These are phyloP conservation scores for Gorgonomyces haynaldii DNA, from an alignment of 192 early-diverging fungal genomes.

Conservation along the genomic window DNA sequence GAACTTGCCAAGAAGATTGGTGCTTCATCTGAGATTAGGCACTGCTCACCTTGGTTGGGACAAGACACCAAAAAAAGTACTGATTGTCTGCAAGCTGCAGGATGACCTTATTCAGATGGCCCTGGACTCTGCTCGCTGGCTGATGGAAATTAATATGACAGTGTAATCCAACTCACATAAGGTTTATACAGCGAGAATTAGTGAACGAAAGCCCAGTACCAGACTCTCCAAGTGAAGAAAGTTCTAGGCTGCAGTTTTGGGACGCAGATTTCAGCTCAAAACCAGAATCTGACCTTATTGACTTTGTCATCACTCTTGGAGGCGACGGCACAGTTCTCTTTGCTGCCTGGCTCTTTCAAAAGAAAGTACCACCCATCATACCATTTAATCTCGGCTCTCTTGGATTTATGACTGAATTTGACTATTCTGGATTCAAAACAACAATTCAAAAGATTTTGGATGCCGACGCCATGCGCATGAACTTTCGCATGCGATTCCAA, in stretches of 20 bases:
- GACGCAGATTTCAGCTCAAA: constrained; percentile 8
- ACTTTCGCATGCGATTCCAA: constrained; percentile 76
- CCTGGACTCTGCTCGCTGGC: constrained; percentile 24
- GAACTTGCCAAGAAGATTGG: constrained; percentile 42
- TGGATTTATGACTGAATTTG: constrained; percentile 89
- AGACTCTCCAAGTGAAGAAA: background rate
- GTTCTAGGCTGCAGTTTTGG: constrained; percentile 12
- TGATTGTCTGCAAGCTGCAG: constrained; percentile 35
- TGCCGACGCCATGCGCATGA: constrained; percentile 59
- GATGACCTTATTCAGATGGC: constrained; percentile 28
- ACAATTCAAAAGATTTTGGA: constrained; percentile 45
- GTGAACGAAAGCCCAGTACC: background rate
- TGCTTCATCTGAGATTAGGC: constrained; percentile 13
- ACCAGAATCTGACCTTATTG: constrained; percentile 21
- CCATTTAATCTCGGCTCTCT: constrained; percentile 88
- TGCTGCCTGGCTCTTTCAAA: constrained; percentile 80
- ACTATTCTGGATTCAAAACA: constrained; percentile 46
- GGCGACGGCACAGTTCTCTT: constrained; percentile 96
- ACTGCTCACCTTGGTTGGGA: constrained; percentile 30
- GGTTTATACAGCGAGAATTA: too few relatives aligned
- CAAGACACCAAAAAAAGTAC: constrained; percentile 21
- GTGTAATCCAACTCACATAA: too few relatives aligned
- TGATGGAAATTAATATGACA: constrained; percentile 20
- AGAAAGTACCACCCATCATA: constrained; percentile 79
- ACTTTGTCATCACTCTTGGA: constrained; percentile 90